A percentile compares a stretch with the other conserved stretches of the same genome.
Evolutionary conservation across 2,329 filamentous ascomycete genomes (phyloP).

Genomic region (Exophiala sp.): DNA sequence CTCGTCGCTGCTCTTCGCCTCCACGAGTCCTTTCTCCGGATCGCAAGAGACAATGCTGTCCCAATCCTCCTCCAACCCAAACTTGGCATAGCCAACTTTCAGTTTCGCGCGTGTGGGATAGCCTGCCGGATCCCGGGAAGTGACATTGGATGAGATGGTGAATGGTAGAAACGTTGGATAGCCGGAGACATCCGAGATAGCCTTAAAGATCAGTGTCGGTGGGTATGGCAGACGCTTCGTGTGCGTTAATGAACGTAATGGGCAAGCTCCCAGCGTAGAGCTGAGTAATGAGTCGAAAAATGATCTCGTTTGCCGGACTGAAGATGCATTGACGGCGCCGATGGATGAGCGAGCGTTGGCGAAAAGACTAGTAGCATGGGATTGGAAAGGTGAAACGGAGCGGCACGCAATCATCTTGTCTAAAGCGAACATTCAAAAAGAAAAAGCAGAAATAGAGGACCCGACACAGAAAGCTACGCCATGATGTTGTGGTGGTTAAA

Average conservation of each 20-base stretch:
- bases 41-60: slow-evolving; percentile 73
- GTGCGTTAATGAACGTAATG: slow-evolving; percentile 61
- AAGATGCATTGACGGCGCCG: not conserved
- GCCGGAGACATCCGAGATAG: slow-evolving; percentile 81
- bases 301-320: slow-evolving; percentile 14
- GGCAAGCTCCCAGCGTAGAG: slow-evolving; percentile 26
- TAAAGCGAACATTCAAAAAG: too few relatives aligned
- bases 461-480: not conserved
- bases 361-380: not conserved
- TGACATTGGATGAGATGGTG: slow-evolving; percentile 72
- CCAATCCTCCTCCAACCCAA: slow-evolving; percentile 69
- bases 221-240: slow-evolving; percentile 71
- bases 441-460: too few relatives aligned
- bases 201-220: slow-evolving; percentile 63
- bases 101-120: slow-evolving; percentile 69
- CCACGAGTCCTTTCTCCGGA: slow-evolving; percentile 59
- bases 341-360: not conserved
- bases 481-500: not conserved
- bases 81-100: slow-evolving; percentile 73
- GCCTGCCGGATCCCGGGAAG: slow-evolving; percentile 57
- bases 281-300: slow-evolving; percentile 27
- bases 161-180: slow-evolving; percentile 90
- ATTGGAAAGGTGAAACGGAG: not conserved
- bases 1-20: slow-evolving; percentile 60
- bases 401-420: not conserved